Base-by-base conservation (phyloP, 225 moss, liverwort and hornwort genomes). In the Pseudoscleropodium purum region DNA sequence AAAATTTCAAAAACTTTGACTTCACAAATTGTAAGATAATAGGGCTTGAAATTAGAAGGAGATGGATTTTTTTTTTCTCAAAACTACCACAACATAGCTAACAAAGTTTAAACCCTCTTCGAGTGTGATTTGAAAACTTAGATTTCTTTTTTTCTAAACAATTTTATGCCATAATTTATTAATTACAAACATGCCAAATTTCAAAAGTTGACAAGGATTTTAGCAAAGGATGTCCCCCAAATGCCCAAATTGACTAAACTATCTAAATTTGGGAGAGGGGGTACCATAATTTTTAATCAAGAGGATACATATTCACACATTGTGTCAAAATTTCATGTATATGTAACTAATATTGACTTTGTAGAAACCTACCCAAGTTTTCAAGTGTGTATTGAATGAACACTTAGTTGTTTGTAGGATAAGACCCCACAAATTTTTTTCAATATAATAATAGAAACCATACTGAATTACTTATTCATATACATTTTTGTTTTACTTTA, bases 371-470 rank as follows among this genome's bases (percentile, higher is more conserved):
- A 18, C 7, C 3, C 0, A 0, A 75, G 7, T 10, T 18, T 75
- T 47, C 1, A 31, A 47, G 47, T 75, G 4, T 31, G 0, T 0
- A 1, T 74, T 30, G 11, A 74, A 74, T 47, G 11, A 5, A 18
- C 17, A 43, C 29, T 74, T 45, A 0, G 1, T 45, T 11, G 11
- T 47, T 47, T 75, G 6, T 1, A 0, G 0, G 2, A 31, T 11
- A 54, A 78, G 24, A 13, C 13, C 2, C 0, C 1, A 13, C 2
- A 7, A 13, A 4, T 0, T 0, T 4, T 20, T 33, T 33, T 14
- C 5, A 77, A 77, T 34, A 5, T 49, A 75, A 49, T 2, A 19
- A 19, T 12, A 2, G 27, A 30, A 75, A 19, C 5, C 3, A 33
- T 75, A 21, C 0, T 13, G 1, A 33, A 20, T 76, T 75, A 4